phyloP scores from a whole-genome alignment of 306 rosid species.

The Prosopis cineraria region DNA sequence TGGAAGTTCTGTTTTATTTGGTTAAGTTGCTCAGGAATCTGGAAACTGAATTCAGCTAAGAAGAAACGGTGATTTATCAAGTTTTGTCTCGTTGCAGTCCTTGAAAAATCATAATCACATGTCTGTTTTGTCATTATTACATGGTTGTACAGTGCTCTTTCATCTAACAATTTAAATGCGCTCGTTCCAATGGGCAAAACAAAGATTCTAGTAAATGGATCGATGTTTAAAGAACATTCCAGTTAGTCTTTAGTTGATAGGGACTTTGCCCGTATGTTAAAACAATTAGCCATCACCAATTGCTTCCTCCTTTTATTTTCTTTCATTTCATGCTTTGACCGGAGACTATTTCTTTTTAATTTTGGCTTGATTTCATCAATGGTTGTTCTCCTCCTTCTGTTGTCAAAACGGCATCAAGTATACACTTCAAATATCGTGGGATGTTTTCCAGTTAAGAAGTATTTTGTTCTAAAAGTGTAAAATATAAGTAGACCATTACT shows the following conservation, averaged over 20 bases:
- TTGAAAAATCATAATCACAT: background rate
- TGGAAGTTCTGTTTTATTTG: background rate
- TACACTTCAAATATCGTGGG: background rate
- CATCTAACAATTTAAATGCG: background rate
- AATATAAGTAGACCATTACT: slow-evolving; percentile 31
- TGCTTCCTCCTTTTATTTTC: background rate
- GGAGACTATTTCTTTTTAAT: background rate
- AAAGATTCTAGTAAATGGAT: background rate
- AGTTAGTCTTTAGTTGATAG: background rate
- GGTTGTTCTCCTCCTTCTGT: background rate
- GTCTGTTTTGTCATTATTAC: background rate
- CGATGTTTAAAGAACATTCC: background rate
- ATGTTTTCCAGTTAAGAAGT: background rate
- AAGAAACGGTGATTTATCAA: background rate
- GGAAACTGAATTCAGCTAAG: background rate
- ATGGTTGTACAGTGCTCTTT: background rate
- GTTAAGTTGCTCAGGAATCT: background rate
- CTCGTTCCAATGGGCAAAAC: background rate
- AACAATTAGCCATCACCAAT: background rate
- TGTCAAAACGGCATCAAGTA: background rate
- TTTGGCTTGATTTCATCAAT: background rate
- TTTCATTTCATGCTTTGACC: background rate
- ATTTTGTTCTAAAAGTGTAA: background rate
- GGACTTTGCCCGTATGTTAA: background rate
- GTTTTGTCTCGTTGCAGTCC: background rate